Evolutionary conservation across 2,329 filamentous ascomycete genomes (phyloP), one percentile per base, ranked within the genome.

Genomic region (Colletotrichum viniferum): DNA sequence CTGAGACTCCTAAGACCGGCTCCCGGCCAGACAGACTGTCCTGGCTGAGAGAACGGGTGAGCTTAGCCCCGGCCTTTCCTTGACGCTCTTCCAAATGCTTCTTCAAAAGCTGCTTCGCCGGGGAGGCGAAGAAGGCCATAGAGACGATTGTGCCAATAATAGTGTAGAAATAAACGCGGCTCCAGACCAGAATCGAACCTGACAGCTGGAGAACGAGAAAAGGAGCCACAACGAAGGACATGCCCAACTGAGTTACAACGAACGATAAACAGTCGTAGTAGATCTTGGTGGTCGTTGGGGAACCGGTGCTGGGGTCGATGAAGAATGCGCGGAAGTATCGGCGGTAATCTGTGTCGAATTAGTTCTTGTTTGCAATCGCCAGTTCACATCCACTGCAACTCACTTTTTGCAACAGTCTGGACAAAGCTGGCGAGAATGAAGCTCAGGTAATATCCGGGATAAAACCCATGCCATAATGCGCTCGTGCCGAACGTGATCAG

Each of bases 391-490:
- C 34, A 14, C n/a, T 6, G 28, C 32, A 26, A 89, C 94, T 83
- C 88, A 98, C 96, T 96, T 88, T 99, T 99, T 71, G 97, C 96
- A 21, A 93, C 93, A 3, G 96, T 98, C 83, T 99, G 97, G 34
- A 98, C 91, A 78, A 99, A 94, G 77, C 95, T 96, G 2, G 95
- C 97, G 9, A 98, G 89, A 55, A 98, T 86, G 81, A 99, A 99
- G 7, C 94, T 90, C 76, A 99, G 86, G 84, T 98, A 98, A 85
- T 99, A 99, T 7, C 97, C 97, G 0, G 97, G 96, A 79, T 98
- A 97, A 85, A 99, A 99, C 34, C 97, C 97, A 82, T 99, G 97
- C 97, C 97, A 99, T 79, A 98, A 93, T 4, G 97, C 96, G 81
- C 96, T 98, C 24, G 97, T 98, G 8, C 92, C 91, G 83, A 99